phyloP scores from a whole-genome alignment of 228 moss, liverwort and hornwort species.

The Sphagnum fallax region DNA sequence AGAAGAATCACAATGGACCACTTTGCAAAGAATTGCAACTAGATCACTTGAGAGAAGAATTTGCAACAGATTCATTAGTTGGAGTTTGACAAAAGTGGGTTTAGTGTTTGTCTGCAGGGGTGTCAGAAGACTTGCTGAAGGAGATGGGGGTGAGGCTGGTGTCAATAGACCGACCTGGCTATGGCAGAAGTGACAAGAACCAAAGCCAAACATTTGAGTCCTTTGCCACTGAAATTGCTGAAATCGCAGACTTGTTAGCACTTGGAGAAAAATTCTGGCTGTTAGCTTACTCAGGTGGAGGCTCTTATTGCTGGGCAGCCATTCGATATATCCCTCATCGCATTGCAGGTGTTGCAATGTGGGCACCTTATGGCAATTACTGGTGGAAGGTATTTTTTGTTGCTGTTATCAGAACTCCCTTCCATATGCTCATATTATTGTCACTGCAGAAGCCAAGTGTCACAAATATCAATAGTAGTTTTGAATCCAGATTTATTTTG shows the following conservation, averaged over 20 bases:
- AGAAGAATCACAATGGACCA: no score
- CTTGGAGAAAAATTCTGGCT: conserved; percentile 70
- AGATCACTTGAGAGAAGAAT: no score
- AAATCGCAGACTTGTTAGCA: conserved; percentile 51
- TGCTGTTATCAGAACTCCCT: no score
- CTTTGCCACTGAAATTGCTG: conserved; percentile 40
- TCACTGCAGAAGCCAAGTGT: no score
- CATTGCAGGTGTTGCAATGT: conserved; percentile 70
- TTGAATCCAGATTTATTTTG: no score
- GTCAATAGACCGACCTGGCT: conserved; percentile 75
- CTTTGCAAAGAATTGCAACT: no score
- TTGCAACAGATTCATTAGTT: no score
- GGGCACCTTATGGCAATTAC: conserved; percentile 76
- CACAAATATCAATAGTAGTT: no score
- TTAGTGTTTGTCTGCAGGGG: conserved; percentile 20
- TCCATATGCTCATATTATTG: no score
- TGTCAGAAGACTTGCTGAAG: conserved; percentile 51
- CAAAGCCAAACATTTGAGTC: conserved; percentile 52
- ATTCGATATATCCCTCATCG: conserved; percentile 72
- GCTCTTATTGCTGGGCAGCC: conserved; percentile 71
- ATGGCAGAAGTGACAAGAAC: conserved; percentile 63
- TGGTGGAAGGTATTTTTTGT: conserved; percentile 45
- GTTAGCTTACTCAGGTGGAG: conserved; percentile 75
- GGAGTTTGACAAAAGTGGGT: no score
- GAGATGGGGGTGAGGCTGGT: conserved; percentile 66